Percentiles rank a stretch among this genome's conserved stretches.
Evolutionary conservation across 495 filamentous ascomycete species (phyloP).

Genomic region (Chaetomium tenue): DNA sequence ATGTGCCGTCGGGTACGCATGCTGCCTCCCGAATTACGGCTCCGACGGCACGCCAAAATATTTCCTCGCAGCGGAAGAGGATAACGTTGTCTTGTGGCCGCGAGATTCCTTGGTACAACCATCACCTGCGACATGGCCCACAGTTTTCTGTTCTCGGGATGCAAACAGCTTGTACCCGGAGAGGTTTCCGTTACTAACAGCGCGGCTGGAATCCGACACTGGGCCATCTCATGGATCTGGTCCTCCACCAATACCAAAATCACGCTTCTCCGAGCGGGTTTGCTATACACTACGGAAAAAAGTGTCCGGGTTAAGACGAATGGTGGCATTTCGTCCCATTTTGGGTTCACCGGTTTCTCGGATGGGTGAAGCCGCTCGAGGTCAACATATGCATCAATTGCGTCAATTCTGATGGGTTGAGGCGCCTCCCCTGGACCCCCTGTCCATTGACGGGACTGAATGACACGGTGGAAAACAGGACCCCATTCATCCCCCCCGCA

Average conservation of each 20-base stretch:
- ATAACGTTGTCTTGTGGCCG: not conserved
- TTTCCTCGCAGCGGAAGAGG: not conserved
- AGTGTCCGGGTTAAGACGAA: no score
- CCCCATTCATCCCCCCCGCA: constrained; percentile 1
- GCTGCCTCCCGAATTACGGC: not conserved
- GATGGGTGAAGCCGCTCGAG: not conserved
- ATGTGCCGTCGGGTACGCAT: not conserved
- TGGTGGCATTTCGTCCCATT: not conserved
- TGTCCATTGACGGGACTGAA: constrained; percentile 9
- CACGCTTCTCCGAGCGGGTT: not conserved
- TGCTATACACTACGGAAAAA: no score
- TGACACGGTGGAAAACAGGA: not conserved
- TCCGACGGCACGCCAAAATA: not conserved
- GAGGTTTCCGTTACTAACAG: not conserved
- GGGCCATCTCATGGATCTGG: not conserved
- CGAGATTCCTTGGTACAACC: not conserved
- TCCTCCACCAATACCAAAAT: not conserved
- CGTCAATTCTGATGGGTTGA: constrained; percentile 5
- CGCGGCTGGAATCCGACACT: not conserved
- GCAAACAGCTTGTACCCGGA: not conserved
- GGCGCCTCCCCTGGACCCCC: not conserved
- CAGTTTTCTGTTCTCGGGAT: constrained; percentile 2
- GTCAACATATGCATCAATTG: constrained; percentile 7
- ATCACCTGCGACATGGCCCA: not conserved
- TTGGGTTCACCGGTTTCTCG: not conserved